phyloP scores from a whole-genome alignment of 345 rosid species.

The Cochlearia excelsa region DNA sequence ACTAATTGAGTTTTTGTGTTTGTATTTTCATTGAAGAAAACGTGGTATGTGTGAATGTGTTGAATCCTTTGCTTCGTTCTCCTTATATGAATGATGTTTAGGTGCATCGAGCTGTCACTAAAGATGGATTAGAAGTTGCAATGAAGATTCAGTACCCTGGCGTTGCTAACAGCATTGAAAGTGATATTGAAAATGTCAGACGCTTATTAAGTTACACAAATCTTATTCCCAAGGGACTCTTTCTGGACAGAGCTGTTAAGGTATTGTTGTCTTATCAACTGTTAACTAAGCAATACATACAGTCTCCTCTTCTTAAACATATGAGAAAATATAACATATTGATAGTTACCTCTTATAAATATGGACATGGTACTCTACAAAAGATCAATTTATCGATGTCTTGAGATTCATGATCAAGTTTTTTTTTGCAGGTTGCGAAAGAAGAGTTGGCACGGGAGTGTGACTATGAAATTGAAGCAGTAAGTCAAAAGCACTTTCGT shows the following conservation, averaged over 20 bases:
- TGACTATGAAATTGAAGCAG: conserved; percentile 85
- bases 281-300: background rate
- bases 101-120: conserved; percentile 87
- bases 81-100: conserved; percentile 37
- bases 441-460: conserved; percentile 90
- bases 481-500: conserved; percentile 73
- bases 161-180: conserved; percentile 90
- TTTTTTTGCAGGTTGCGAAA: conserved; percentile 70
- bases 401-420: background rate
- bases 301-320: background rate
- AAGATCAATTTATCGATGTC: background rate
- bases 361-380: background rate
- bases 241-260: conserved; percentile 90
- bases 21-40: background rate
- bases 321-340: background rate
- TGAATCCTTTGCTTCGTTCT: conserved; percentile 3
- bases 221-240: conserved; percentile 89
- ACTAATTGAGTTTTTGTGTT: background rate
- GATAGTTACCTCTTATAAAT: background rate
- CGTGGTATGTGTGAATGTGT: background rate
- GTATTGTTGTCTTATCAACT: conserved; percentile 33
- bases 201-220: conserved; percentile 77
- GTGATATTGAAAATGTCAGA: conserved; percentile 93
- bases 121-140: conserved; percentile 71
- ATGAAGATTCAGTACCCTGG: conserved; percentile 99